Percentiles rank a stretch among this genome's conserved stretches.
Conservation (phyloP, 1,284 basidiomycete species). For the Singerocomus inundabilis region DNA sequence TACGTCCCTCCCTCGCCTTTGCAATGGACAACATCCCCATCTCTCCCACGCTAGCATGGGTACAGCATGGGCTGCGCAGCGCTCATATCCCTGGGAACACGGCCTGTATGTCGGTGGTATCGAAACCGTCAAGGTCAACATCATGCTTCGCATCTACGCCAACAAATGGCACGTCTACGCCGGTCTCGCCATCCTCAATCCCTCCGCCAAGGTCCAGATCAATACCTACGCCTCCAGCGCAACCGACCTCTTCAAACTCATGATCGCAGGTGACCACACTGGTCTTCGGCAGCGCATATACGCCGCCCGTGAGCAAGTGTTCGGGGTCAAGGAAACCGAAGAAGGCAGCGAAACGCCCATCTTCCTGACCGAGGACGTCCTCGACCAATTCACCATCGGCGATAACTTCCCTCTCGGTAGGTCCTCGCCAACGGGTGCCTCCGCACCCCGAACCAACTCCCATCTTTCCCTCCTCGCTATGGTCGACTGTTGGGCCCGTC, state of each 20-base stretch:
- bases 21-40: not conserved
- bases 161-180: conserved; percentile 99
- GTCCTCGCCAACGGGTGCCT: conserved; percentile 9
- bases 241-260: conserved; percentile 93
- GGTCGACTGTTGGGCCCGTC: conserved; percentile 96
- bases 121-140: conserved; percentile 98
- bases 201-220: conserved; percentile 87
- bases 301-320: conserved; percentile 76
- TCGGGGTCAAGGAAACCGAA: conserved; percentile 48
- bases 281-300: conserved; percentile 74
- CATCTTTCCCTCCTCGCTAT: conserved; percentile 96
- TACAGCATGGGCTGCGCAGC: conserved; percentile 84
- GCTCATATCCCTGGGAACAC: conserved; percentile 93
- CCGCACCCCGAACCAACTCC: conserved; percentile 61
- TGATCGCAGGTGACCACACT: conserved; percentile 78
- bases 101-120: conserved; percentile 96
- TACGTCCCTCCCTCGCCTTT: conserved; percentile 33
- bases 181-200: conserved; percentile 95
- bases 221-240: conserved; percentile 85
- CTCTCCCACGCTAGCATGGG: conserved; percentile 73
- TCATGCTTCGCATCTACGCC: conserved; percentile 93
- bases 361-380: conserved; percentile 81
- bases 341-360: conserved; percentile 56
- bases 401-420: conserved; percentile 19
- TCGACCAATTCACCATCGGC: conserved; percentile 76